phyloP scores from a whole-genome alignment of 805 yeast genomes.

The Ogataea pini region DNA sequence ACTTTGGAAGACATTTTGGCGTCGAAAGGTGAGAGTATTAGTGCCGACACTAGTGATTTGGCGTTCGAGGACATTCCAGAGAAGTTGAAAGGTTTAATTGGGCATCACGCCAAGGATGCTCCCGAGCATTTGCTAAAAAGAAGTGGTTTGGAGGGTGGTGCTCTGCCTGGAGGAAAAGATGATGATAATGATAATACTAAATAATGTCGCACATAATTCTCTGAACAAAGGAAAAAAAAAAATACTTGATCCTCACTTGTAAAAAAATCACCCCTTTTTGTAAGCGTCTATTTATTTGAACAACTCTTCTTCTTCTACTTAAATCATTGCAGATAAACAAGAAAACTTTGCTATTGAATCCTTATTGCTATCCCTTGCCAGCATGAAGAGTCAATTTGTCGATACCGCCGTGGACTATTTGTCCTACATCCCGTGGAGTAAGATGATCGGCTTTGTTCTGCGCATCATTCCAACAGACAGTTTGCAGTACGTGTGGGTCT shows the following conservation, averaged over 20 bases:
- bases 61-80: slow-evolving; percentile 71
- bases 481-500: slow-evolving; percentile 25
- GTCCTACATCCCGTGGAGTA: slow-evolving; percentile 18
- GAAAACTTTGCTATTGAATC: neutral
- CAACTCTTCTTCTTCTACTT: neutral
- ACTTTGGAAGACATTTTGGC: slow-evolving; percentile 78
- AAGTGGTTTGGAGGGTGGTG: slow-evolving; percentile 2
- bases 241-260: neutral
- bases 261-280: neutral
- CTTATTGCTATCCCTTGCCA: slow-evolving; percentile 5
- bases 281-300: slow-evolving; percentile 2
- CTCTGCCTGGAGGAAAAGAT: slow-evolving; percentile 5
- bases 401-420: slow-evolving; percentile 9
- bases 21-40: slow-evolving; percentile 74
- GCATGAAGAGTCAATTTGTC: slow-evolving; percentile 22
- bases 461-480: slow-evolving; percentile 18
- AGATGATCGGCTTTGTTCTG: slow-evolving; percentile 1
- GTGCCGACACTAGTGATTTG: slow-evolving; percentile 64
- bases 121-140: slow-evolving; percentile 41
- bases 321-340: neutral
- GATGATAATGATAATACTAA: neutral
- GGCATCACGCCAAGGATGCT: slow-evolving; percentile 69
- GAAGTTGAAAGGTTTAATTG: slow-evolving; percentile 48
- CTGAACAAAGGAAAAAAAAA: no score
- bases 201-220: neutral